Evolutionary conservation across 1,139 yeast species (phyloP).

Genomic region (Geotrichum restrictum): DNA sequence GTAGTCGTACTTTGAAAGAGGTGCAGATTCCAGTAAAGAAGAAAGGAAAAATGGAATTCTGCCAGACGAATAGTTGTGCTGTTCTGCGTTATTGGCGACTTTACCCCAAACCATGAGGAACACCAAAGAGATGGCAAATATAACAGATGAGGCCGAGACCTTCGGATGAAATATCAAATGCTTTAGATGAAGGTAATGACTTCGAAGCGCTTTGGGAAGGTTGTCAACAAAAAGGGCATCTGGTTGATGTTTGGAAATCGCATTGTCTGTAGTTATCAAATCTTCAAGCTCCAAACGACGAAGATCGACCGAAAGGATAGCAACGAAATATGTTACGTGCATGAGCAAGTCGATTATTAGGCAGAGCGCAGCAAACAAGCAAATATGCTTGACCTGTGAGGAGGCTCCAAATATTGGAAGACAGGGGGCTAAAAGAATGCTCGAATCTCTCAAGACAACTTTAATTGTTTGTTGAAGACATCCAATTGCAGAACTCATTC

Average conservation of each 20-base stretch:
- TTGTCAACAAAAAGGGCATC: neutral
- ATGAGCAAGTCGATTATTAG: conserved; percentile 54
- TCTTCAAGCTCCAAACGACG: conserved; percentile 61
- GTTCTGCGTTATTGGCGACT: conserved; percentile 13
- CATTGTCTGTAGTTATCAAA: conserved; percentile 28
- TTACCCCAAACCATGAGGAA: conserved; percentile 15
- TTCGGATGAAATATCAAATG: conserved; percentile 17
- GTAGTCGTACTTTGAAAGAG: conserved; percentile 9
- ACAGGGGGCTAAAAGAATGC: conserved; percentile 29
- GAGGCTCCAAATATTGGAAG: conserved; percentile 27
- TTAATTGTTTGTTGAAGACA: conserved; percentile 40
- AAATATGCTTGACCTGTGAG: conserved; percentile 40
- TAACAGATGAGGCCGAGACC: conserved; percentile 16
- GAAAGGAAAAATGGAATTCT: conserved; percentile 18
- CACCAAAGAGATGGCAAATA: conserved; percentile 1
- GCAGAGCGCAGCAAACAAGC: conserved; percentile 44
- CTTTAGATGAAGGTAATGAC: conserved; percentile 13
- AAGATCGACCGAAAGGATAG: conserved; percentile 64
- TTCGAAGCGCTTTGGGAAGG: conserved; percentile 10
- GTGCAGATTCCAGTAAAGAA: conserved; percentile 10
- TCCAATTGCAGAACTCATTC: conserved; percentile 37
- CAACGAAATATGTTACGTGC: conserved; percentile 60
- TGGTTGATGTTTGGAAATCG: neutral
- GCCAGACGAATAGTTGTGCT: conserved; percentile 17
- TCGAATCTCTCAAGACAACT: conserved; percentile 33